Conservation (phyloP, 1,284 basidiomycete species). For the Ceratobasidium sp. region DNA sequence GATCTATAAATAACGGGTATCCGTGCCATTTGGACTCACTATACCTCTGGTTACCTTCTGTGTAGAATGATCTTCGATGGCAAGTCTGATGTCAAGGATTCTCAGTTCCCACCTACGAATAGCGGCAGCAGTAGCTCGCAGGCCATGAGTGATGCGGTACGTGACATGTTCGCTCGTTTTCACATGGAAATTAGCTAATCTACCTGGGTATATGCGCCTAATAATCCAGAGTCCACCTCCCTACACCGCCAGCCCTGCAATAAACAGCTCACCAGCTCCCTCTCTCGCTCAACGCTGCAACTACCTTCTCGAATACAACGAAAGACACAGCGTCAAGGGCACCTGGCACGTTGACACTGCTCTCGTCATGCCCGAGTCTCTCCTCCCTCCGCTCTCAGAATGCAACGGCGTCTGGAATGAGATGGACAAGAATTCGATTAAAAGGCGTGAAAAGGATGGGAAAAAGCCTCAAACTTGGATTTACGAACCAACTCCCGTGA, state of each 20-base stretch:
- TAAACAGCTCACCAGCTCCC: neutral
- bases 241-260: neutral
- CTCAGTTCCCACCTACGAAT: neutral
- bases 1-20: neutral
- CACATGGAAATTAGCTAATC: neutral
- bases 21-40: neutral
- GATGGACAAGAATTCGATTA: conserved; percentile 20
- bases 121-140: neutral
- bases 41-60: neutral
- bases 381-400: neutral
- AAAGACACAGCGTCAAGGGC: neutral
- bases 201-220: neutral
- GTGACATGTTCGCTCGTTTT: neutral
- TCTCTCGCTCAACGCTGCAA: conserved; percentile 9
- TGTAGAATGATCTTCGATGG: neutral
- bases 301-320: conserved; percentile 5
- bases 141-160: neutral
- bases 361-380: conserved; percentile 1
- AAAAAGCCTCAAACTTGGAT: neutral
- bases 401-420: conserved; percentile 22
- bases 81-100: neutral
- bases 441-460: conserved; percentile 10
- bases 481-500: neutral
- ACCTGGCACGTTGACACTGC: conserved; percentile 32
- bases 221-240: conserved; percentile 8